A percentile compares a stretch with the other conserved stretches of the same genome.
Evolutionary conservation across 2,329 filamentous ascomycete species (phyloP).

Genomic region (Penicillium sp.): DNA sequence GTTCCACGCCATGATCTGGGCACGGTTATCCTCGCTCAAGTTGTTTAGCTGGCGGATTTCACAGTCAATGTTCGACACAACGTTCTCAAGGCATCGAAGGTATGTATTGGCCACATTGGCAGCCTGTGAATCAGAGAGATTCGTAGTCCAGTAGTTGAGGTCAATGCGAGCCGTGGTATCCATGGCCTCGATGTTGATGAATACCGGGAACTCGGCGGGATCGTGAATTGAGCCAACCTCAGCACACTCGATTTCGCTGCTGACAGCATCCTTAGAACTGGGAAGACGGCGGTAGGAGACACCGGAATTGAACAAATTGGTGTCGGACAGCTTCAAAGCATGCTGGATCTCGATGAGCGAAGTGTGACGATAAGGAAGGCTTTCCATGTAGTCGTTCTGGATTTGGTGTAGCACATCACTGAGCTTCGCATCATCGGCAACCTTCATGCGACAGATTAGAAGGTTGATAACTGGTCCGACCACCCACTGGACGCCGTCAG

Average conservation of each 20-base stretch:
- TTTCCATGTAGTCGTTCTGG: slow-evolving; percentile 42
- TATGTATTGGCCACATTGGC: slow-evolving; percentile 34
- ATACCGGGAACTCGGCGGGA: slow-evolving; percentile 43
- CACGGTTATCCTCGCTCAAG: slow-evolving; percentile 32
- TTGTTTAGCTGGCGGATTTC: slow-evolving; percentile 29
- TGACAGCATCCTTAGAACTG: slow-evolving; percentile 16
- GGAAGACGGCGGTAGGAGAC: slow-evolving; percentile 42
- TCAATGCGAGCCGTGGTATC: slow-evolving; percentile 34
- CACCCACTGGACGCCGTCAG: slow-evolving; percentile 35
- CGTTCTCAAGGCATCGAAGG: slow-evolving; percentile 30
- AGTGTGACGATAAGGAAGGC: slow-evolving; percentile 38
- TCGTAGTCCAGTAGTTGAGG: slow-evolving; percentile 37
- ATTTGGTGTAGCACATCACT: slow-evolving; percentile 35
- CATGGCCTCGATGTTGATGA: slow-evolving; percentile 42
- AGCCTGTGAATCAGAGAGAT: slow-evolving; percentile 34
- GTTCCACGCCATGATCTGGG: slow-evolving; percentile 27
- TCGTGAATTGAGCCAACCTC: slow-evolving; percentile 39
- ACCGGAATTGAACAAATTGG: slow-evolving; percentile 42
- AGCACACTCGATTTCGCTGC: slow-evolving; percentile 30
- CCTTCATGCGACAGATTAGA: slow-evolving; percentile 37
- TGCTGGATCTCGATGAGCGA: slow-evolving; percentile 43
- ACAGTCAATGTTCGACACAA: slow-evolving; percentile 31
- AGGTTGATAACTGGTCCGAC: slow-evolving; percentile 44
- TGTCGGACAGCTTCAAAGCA: slow-evolving; percentile 31
- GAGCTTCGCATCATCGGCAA: slow-evolving; percentile 28